phyloP scores from a whole-genome alignment of 2,329 filamentous ascomycete species.

The Fusarium sp. region DNA sequence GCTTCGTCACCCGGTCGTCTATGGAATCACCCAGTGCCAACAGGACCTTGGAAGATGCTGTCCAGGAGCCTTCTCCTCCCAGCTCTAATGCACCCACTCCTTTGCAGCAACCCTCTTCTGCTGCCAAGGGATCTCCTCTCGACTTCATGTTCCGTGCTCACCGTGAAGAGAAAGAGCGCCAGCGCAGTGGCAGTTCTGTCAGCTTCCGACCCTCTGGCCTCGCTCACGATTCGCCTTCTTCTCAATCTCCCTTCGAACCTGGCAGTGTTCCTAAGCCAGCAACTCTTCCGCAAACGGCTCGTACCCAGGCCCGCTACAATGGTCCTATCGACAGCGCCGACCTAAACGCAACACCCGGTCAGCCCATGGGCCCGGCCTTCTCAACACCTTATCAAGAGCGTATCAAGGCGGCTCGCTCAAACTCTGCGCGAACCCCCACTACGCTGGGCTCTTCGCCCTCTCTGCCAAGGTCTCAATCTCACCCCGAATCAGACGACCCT shows the following conservation, averaged over 20 bases:
- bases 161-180: constrained; percentile 78
- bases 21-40: constrained; percentile 67
- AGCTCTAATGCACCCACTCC: constrained; percentile 64
- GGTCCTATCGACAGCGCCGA: constrained; percentile 59
- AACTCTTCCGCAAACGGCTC: constrained; percentile 42
- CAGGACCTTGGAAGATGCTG: constrained; percentile 51
- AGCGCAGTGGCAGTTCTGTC: constrained; percentile 64
- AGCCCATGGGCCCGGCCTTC: constrained; percentile 73
- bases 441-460: constrained; percentile 16
- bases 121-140: constrained; percentile 76
- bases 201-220: constrained; percentile 54
- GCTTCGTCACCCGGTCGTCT: constrained; percentile 82
- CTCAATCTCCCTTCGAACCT: constrained; percentile 51
- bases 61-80: constrained; percentile 54
- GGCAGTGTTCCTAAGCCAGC: constrained; percentile 38
- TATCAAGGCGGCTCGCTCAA: constrained; percentile 65
- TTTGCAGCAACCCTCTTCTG: constrained; percentile 51
- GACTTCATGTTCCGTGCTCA: constrained; percentile 93
- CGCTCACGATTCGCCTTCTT: constrained; percentile 65
- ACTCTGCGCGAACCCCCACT: constrained; percentile 39
- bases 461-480: constrained; percentile 16
- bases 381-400: constrained; percentile 74
- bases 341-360: constrained; percentile 69
- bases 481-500: constrained; percentile 45
- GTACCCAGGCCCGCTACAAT: constrained; percentile 36